A percentile compares a stretch with the other conserved stretches of the same genome.
phyloP scores from a whole-genome alignment of 306 rosid genomes.

The Psophocarpus tetragonolobus region DNA sequence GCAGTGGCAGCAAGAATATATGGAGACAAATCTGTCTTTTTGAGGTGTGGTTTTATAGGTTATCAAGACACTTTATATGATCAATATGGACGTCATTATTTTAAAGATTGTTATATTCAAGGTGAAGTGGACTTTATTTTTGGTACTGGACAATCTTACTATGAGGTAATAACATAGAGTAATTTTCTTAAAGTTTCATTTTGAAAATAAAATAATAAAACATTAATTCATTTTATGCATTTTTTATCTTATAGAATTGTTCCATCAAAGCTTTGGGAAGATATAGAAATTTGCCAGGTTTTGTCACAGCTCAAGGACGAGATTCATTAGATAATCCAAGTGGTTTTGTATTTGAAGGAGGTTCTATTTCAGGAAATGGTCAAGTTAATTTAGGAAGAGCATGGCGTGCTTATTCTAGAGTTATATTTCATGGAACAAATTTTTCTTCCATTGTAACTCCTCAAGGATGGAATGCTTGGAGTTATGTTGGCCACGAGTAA shows the following conservation, averaged over 20 bases:
- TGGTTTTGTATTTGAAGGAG: conserved; percentile 47
- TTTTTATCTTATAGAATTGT: conserved; percentile 23
- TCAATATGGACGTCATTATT: conserved; percentile 26
- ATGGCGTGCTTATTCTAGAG: neutral
- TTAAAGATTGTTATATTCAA: too few relatives aligned
- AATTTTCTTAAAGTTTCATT: neutral
- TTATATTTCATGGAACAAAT: neutral
- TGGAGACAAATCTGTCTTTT: neutral
- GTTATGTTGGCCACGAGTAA: conserved; percentile 29
- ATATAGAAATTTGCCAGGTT: neutral
- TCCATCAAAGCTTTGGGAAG: neutral
- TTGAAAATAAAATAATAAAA: neutral
- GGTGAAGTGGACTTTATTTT: conserved; percentile 49
- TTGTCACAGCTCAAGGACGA: conserved; percentile 44
- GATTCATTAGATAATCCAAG: neutral
- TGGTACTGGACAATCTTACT: conserved; percentile 41
- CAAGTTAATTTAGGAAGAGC: conserved; percentile 46
- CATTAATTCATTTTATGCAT: neutral
- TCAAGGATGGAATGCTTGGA: conserved; percentile 46
- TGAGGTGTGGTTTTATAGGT: neutral
- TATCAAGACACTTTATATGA: conserved; percentile 50
- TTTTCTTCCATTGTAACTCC: conserved; percentile 23
- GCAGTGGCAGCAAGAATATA: conserved; percentile 32
- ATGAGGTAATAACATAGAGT: conserved; percentile 7
- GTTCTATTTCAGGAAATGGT: conserved; percentile 25